Evolutionary conservation across 2,329 filamentous ascomycete species (phyloP).

Genomic region (Aspergillus sp.): DNA sequence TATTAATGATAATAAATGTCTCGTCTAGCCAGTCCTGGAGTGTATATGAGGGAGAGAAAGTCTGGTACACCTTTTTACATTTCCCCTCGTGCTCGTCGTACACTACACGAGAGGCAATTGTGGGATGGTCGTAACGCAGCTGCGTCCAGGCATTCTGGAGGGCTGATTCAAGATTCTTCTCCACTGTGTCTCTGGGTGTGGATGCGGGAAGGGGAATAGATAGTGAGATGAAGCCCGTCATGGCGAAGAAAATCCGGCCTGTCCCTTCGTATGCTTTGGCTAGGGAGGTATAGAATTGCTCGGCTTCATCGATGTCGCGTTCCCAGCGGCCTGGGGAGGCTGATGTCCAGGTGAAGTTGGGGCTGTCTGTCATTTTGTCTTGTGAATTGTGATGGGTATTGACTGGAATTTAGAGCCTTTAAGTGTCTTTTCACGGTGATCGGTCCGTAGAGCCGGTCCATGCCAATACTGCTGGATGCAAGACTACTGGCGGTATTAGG

Average conservation of each 20-base stretch:
- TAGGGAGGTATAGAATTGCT: constrained; percentile 43
- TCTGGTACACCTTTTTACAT: constrained; percentile 25
- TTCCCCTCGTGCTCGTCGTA: constrained; percentile 5
- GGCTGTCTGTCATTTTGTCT: not conserved
- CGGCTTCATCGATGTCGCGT: constrained; percentile 40
- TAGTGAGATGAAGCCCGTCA: constrained; percentile 41
- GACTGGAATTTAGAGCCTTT: no score
- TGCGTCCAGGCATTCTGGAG: constrained; percentile 23
- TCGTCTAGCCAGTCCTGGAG: constrained; percentile 15
- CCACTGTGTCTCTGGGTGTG: not conserved
- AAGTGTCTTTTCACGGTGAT: no score
- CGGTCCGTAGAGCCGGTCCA: no score
- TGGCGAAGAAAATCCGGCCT: constrained; percentile 43
- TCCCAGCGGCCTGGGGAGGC: constrained; percentile 20
- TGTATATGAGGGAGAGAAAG: not conserved
- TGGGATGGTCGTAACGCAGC: constrained; percentile 25
- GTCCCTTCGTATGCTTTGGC: constrained; percentile 36
- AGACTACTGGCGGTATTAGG: no score
- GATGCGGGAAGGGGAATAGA: not conserved
- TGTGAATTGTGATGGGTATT: no score
- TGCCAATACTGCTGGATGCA: no score
- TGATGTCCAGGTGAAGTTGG: constrained; percentile 1
- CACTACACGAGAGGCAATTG: constrained; percentile 23
- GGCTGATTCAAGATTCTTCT: constrained; percentile 4
- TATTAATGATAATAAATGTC: constrained; percentile 17